phyloP scores from a whole-genome alignment of 2,329 filamentous ascomycete genomes.

The Boeremia lycopersici region DNA sequence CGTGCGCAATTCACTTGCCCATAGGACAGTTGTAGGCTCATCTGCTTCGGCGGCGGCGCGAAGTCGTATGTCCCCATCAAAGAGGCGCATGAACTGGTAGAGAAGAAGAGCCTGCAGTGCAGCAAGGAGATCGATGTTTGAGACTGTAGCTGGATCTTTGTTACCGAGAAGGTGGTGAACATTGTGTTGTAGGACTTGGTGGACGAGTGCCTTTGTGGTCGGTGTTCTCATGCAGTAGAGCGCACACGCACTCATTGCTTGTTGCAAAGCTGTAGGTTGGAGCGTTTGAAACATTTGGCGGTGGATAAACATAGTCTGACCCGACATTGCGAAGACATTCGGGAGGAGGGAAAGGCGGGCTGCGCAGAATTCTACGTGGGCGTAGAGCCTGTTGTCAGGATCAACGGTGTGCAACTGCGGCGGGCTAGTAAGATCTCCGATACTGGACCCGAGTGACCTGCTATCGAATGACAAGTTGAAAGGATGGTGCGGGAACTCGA shows the following conservation, averaged over 20 bases:
- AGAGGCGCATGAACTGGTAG: not conserved
- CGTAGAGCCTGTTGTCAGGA: not conserved
- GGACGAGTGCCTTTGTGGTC: not conserved
- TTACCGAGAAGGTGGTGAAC: not conserved
- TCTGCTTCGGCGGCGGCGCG: not conserved
- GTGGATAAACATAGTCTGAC: slow-evolving; percentile 1
- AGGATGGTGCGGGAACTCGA: slow-evolving; percentile 18
- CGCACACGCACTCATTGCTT: slow-evolving; percentile 2
- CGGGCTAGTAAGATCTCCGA: not conserved
- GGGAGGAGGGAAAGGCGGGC: not conserved
- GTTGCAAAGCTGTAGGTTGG: not conserved
- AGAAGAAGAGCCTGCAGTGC: not conserved
- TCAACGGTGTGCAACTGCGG: not conserved
- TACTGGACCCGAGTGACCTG: not conserved
- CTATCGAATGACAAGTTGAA: slow-evolving; percentile 9
- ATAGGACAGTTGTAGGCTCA: not conserved
- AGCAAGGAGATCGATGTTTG: not conserved
- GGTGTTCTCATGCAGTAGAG: not conserved
- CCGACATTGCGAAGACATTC: not conserved
- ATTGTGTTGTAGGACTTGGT: not conserved
- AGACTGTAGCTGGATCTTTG: not conserved
- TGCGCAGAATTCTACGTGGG: not conserved
- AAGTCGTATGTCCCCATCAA: not conserved
- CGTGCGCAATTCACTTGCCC: not conserved
- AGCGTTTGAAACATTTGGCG: not conserved